A percentile compares a stretch with the other conserved stretches of the same genome.
Evolutionary conservation across 768 basidiomycete species (phyloP).

Genomic region (Suillus variegatus): DNA sequence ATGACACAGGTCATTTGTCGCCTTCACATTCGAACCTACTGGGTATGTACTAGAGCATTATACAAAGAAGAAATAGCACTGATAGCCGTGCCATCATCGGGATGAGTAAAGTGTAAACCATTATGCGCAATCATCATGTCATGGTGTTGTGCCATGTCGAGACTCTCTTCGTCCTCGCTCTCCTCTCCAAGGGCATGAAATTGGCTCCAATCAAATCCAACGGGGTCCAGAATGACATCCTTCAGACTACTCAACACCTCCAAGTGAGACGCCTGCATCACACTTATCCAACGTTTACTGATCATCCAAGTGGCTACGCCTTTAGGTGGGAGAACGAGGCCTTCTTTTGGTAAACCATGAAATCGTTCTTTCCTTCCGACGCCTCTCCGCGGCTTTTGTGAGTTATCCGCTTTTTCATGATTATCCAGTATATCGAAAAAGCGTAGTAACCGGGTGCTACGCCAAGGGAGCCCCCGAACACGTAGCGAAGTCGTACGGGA

Average conservation of each 20-base stretch:
- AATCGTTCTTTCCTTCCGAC: slow-evolving; percentile 55
- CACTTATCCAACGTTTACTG: slow-evolving; percentile 61
- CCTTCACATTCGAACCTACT: neutral
- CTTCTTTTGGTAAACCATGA: slow-evolving; percentile 57
- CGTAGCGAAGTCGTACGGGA: slow-evolving; percentile 42
- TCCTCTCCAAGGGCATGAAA: slow-evolving; percentile 57
- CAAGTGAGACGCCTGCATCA: slow-evolving; percentile 41
- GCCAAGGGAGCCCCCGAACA: slow-evolving; percentile 65
- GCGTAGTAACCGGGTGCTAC: slow-evolving; percentile 61
- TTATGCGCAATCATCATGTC: slow-evolving; percentile 10
- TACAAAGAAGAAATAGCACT: slow-evolving; percentile 14
- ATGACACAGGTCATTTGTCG: neutral
- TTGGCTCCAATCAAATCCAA: slow-evolving; percentile 51
- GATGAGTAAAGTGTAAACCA: slow-evolving; percentile 16
- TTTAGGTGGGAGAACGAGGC: slow-evolving; percentile 57
- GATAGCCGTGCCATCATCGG: slow-evolving; percentile 8
- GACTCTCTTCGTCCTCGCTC: slow-evolving; percentile 43
- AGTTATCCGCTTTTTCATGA: slow-evolving; percentile 48
- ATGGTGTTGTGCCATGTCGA: slow-evolving; percentile 7
- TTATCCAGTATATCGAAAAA: slow-evolving; percentile 66
- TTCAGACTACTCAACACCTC: slow-evolving; percentile 47
- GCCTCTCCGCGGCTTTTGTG: slow-evolving; percentile 56
- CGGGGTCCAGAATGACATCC: slow-evolving; percentile 46
- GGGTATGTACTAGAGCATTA: slow-evolving; percentile 14
- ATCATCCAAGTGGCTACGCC: slow-evolving; percentile 77